Conservation (phyloP, 2,329 filamentous ascomycete species). For the Phialophora chinensis region DNA sequence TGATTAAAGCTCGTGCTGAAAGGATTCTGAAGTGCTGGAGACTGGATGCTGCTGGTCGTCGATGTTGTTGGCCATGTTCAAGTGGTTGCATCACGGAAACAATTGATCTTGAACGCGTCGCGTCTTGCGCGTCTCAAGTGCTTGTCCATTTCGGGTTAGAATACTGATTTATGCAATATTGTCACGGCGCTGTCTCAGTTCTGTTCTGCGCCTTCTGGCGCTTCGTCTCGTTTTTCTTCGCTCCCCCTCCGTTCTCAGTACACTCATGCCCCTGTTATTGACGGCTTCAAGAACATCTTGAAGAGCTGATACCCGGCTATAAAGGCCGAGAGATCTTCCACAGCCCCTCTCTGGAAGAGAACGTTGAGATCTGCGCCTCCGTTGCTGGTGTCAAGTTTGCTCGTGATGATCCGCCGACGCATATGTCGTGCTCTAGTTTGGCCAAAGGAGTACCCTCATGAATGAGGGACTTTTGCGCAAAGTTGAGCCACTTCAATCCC, state of each 20-base stretch:
- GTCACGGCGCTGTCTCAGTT: neutral
- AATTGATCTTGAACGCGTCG: neutral
- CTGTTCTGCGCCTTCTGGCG: neutral
- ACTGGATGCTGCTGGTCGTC: constrained; percentile 4
- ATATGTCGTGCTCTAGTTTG: neutral
- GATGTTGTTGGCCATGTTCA: neutral
- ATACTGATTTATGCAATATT: neutral
- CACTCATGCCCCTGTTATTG: neutral
- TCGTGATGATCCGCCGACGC: neutral
- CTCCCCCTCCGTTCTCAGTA: neutral
- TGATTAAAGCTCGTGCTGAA: constrained; percentile 26
- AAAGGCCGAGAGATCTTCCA: neutral
- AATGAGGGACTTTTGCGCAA: neutral
- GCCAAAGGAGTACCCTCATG: neutral
- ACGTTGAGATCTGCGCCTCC: neutral
- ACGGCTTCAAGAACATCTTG: neutral
- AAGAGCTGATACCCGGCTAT: neutral
- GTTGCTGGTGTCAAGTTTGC: neutral
- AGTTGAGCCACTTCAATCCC: neutral
- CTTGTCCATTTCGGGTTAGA: neutral
- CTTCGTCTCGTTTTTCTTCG: neutral
- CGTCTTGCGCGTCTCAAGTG: neutral
- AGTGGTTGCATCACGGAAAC: neutral
- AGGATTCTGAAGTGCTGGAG: constrained; percentile 11
- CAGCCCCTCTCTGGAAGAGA: no score